Base-by-base conservation (phyloP, 75 land plant genomes). In the Azolla pinnata region DNA sequence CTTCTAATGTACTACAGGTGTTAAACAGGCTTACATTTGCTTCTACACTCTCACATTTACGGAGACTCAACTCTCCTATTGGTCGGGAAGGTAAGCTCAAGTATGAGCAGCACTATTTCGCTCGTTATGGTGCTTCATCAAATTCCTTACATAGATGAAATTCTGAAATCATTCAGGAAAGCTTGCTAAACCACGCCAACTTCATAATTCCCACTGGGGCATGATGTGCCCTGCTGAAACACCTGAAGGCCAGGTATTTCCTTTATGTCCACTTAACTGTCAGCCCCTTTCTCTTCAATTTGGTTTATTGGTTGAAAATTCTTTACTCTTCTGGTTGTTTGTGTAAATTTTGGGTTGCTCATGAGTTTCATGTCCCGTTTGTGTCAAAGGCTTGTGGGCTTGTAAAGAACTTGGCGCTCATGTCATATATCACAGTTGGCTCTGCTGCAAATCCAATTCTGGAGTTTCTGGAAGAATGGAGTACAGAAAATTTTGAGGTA, bases 201-300 rank as follows among this genome's bases (percentile, higher is more conserved):
- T 95, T 59, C 99, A 95, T 56, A 95, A 95, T 74, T 90, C 97
- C 20, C 99, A 95, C 32, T 95, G 99, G 99, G 99, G 99, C 33
- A 95, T 95, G 97, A 95, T 95, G 99, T 95, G 99, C 66, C 99
- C 99, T 50, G 99, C 99, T 48, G 99, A 95, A 65, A 95, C 99
- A 5, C 99, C 99, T 8, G 99, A 95, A 84, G 99, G 99, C 62
- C 99, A 95, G 78, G 95, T 85, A 56, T n/a, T n/a, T n/a, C n/a
- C n/a, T n/a, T n/a, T n/a, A n/a, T n/a, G n/a, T n/a, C n/a, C n/a
- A n/a, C n/a, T n/a, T n/a, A n/a, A n/a, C n/a, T n/a, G n/a, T n/a
- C n/a, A n/a, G n/a, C n/a, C n/a, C n/a, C n/a, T n/a, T n/a, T n/a
- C n/a, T n/a, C n/a, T n/a, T n/a, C n/a, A n/a, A n/a, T n/a, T n/a